Evolutionary conservation across 768 basidiomycete species (phyloP), one percentile per base, ranked within the genome.

Genomic region (Boletus rubescentipes): DNA sequence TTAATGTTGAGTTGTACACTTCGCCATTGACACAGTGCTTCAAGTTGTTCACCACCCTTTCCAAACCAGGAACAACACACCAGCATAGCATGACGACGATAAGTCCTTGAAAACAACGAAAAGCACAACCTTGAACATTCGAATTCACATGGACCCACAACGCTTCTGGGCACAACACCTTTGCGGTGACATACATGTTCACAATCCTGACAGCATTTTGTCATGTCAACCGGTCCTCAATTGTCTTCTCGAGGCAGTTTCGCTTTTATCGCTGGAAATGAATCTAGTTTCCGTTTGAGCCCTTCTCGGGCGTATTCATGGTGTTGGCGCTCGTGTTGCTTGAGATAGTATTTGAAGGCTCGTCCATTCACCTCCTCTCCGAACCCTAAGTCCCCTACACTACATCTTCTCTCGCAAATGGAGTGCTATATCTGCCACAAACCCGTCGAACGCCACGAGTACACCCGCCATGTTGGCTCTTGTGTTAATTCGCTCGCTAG

Each of bases 341-440:
- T 6, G 32, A 35, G 26, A 11, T 31, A 14, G 9, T 38, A 49
- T 49, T 42, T 53, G 29, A 55, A 38, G 23, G 15, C n/a, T 8
- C 35, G 14, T 35, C 10, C n/a, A 8, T 6, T 40, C 26, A 26
- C 34, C 30, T 21, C 38, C 15, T 47, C 26, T 30, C 35, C n/a
- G 8, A 16, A 18, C 35, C 51, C 18, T 35, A 31, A 18, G 14
- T 6, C 16, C 49, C 21, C 7, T 21, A n/a, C 16, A 23, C 29
- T 21, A 0, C 29, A 46, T 18, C 21, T 15, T n/a, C 41, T 26
- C 30, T 32, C 3, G 3, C 20, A 30, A 40, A 59, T 67, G 54
- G 30, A 53, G 57, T 66, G 64, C 14, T 44, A 53, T 44, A 49
- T 65, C 36, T 67, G 64, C 37, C 41, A 48, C 26, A 12, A 37